Evolutionary conservation across 192 early-diverging fungal species (phyloP).

Genomic region (Mycoemilia scoparia): DNA sequence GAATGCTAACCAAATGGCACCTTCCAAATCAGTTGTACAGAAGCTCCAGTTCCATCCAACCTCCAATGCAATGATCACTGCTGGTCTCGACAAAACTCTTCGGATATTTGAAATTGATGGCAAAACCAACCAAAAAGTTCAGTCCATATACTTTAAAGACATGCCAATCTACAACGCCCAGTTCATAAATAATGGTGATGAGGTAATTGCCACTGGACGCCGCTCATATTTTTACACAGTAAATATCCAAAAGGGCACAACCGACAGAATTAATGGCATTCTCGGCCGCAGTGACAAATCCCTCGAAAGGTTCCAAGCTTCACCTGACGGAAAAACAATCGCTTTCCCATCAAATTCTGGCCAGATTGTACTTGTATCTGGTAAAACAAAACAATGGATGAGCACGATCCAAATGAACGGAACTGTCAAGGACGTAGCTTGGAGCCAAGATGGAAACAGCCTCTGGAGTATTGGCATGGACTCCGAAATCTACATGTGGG

Average conservation of each 20-base stretch:
- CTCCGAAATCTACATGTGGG: constrained; percentile 82
- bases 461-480: constrained; percentile 64
- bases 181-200: constrained; percentile 56
- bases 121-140: constrained; percentile 79
- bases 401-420: constrained; percentile 82
- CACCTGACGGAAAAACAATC: constrained; percentile 52
- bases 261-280: constrained; percentile 52
- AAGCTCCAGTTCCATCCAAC: constrained; percentile 75
- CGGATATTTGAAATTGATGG: constrained; percentile 81
- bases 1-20: constrained; percentile 15
- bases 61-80: constrained; percentile 70
- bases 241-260: constrained; percentile 57
- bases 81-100: constrained; percentile 74
- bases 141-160: constrained; percentile 76
- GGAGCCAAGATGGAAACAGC: constrained; percentile 60
- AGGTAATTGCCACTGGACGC: constrained; percentile 61
- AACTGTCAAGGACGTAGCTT: constrained; percentile 46
- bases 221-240: constrained; percentile 68
- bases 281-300: constrained; percentile 54
- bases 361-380: constrained; percentile 59
- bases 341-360: constrained; percentile 67
- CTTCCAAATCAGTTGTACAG: constrained; percentile 39
- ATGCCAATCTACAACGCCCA: constrained; percentile 58
- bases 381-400: constrained; percentile 73
- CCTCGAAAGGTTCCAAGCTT: constrained; percentile 49